Conservation (phyloP, 176 grass and related monocot species). For the Elaeis guineensis region DNA sequence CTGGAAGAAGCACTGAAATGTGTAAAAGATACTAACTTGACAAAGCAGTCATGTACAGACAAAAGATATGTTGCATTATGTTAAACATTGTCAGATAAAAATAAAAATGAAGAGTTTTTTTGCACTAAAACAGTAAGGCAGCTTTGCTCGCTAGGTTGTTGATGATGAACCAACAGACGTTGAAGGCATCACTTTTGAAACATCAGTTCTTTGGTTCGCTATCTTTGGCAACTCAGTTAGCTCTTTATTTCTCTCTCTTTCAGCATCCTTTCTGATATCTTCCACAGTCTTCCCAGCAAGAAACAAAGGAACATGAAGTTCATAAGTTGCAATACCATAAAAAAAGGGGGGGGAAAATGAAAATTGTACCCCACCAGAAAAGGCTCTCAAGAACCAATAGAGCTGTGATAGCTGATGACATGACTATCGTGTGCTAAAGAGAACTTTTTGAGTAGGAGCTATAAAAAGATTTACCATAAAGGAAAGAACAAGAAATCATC, state of each 20-base stretch:
- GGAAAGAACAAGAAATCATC: no score
- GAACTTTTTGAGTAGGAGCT: no score
- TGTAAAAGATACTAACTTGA: no score
- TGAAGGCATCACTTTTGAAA: conserved; percentile 17
- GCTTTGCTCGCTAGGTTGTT: conserved; percentile 43
- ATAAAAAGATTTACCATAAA: no score
- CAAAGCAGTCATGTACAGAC: no score
- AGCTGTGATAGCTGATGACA: no score
- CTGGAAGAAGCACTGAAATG: no score
- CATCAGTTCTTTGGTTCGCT: conserved; percentile 47
- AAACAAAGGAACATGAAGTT: conserved; percentile 35
- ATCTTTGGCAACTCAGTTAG: conserved; percentile 51
- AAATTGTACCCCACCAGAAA: no score
- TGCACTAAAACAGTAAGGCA: conserved; percentile 4
- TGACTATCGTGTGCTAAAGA: no score
- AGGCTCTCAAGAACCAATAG: no score
- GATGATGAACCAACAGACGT: conserved; percentile 27
- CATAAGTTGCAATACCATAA: neutral
- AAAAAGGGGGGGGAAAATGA: no score
- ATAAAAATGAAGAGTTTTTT: conserved; percentile 11
- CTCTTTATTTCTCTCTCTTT: conserved; percentile 73
- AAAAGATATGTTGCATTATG: no score
- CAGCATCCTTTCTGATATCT: conserved; percentile 57
- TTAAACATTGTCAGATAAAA: conserved; percentile 24
- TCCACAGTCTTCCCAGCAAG: conserved; percentile 77